Conservation (phyloP, 2,329 filamentous ascomycete species). For the Alternaria sp. region DNA sequence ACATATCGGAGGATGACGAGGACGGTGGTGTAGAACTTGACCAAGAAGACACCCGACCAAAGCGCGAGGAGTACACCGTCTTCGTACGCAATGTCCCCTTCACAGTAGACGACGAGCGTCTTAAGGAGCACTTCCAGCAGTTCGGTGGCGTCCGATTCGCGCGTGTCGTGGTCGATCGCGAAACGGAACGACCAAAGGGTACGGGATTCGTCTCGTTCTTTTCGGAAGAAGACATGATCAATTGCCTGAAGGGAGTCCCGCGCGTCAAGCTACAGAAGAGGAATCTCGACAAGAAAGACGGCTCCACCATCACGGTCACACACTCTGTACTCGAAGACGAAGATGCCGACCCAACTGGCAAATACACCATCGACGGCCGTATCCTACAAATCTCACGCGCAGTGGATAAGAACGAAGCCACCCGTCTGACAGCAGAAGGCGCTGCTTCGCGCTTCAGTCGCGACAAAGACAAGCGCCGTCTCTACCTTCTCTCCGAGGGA, state of each 20-base stretch:
- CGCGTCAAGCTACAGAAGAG: conserved; percentile 49
- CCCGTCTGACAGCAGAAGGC: conserved; percentile 75
- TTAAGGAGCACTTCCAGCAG: conserved; percentile 84
- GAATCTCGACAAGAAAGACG: conserved; percentile 46
- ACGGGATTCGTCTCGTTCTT: conserved; percentile 97
- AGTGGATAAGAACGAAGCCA: conserved; percentile 83
- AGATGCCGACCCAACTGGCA: conserved; percentile 78
- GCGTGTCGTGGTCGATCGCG: conserved; percentile 85
- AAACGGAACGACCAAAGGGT: conserved; percentile 85
- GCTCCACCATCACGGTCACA: conserved; percentile 46
- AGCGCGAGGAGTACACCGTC: conserved; percentile 76
- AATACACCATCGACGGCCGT: conserved; percentile 89
- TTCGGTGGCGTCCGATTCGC: conserved; percentile 93
- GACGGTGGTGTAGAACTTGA: conserved; percentile 46
- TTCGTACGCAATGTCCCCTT: conserved; percentile 97
- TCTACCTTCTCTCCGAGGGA: conserved; percentile 89
- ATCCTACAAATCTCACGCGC: conserved; percentile 85
- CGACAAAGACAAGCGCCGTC: conserved; percentile 86
- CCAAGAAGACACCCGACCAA: conserved; percentile 39
- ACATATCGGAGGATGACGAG: conserved; percentile 51
- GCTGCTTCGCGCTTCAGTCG: conserved; percentile 68
- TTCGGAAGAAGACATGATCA: conserved; percentile 75
- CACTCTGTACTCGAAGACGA: conserved; percentile 91
- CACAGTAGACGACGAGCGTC: conserved; percentile 79
- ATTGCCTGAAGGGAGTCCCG: conserved; percentile 80